These are phyloP conservation scores for Colletotrichum cordylinicola DNA, from an alignment of 2,329 filamentous ascomycete species.

Conservation along the genomic window DNA sequence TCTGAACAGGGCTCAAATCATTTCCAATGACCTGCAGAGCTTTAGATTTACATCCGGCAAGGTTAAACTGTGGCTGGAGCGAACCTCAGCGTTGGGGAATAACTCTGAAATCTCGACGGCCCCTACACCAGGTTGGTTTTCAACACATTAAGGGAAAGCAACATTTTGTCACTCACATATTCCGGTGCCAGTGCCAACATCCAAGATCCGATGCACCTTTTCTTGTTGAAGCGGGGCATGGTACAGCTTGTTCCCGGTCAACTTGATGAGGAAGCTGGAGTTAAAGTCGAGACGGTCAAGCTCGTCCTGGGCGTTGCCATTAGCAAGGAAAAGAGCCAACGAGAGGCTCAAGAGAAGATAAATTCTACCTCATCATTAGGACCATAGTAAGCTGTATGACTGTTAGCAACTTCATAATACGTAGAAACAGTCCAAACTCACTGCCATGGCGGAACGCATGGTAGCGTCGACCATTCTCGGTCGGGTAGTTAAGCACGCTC, in stretches of 20 bases:
- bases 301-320: background rate
- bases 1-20: background rate
- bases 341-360: background rate
- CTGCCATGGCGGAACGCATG: slow-evolving; percentile 6
- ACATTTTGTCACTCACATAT: slow-evolving; percentile 48
- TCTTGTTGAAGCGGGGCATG: background rate
- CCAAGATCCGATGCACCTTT: slow-evolving; percentile 46
- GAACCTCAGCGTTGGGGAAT: background rate
- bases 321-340: background rate
- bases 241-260: background rate
- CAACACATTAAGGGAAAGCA: background rate
- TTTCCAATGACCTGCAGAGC: background rate
- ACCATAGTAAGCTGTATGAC: slow-evolving; percentile 27
- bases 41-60: background rate
- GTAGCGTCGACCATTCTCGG: slow-evolving; percentile 4
- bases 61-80: background rate
- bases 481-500: background rate
- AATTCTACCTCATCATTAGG: slow-evolving; percentile 37
- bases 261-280: background rate
- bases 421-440: background rate
- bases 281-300: background rate
- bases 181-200: slow-evolving; percentile 66
- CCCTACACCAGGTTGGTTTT: background rate
- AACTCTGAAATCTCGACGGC: background rate
- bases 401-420: background rate